A percentile compares a stretch with the other conserved stretches of the same genome.
phyloP scores from a whole-genome alignment of 1,284 basidiomycete genomes.

The Sanghuangporus baumii region DNA sequence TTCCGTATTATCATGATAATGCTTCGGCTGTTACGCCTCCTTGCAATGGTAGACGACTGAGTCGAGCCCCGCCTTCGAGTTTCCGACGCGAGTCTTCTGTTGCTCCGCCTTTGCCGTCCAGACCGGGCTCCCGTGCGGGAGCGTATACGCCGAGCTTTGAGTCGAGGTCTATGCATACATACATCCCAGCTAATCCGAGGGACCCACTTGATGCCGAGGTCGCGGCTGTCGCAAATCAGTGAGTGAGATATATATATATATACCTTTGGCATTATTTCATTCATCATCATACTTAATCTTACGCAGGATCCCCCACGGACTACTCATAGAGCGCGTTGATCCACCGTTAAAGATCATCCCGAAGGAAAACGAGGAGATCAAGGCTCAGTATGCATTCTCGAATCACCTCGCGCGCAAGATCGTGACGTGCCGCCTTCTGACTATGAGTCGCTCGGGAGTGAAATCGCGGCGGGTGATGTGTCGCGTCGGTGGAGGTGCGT shows the following conservation, averaged over 20 bases:
- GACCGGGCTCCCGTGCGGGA: conserved; percentile 60
- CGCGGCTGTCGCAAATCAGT: conserved; percentile 64
- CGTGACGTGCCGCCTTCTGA: conserved; percentile 76
- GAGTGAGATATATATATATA: not conserved
- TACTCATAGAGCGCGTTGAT: conserved; percentile 76
- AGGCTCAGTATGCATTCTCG: conserved; percentile 78
- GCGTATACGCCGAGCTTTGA: conserved; percentile 54
- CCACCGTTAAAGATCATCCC: conserved; percentile 55
- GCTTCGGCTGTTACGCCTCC: conserved; percentile 14
- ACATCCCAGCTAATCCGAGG: conserved; percentile 60
- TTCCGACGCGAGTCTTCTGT: conserved; percentile 46
- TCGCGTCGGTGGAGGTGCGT: conserved; percentile 75
- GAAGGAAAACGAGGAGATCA: conserved; percentile 72
- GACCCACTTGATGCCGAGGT: conserved; percentile 83
- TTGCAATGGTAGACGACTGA: conserved; percentile 32
- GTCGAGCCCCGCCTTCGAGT: conserved; percentile 65
- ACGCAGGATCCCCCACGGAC: conserved; percentile 55
- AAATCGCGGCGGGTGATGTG: conserved; percentile 62
- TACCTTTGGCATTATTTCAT: not conserved
- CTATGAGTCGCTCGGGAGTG: conserved; percentile 57
- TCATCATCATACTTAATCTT: not conserved
- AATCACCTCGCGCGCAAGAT: conserved; percentile 66
- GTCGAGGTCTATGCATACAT: conserved; percentile 49
- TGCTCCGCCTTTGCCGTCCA: conserved; percentile 34
- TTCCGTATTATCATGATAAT: conserved; percentile 45